Evolutionary conservation across 192 early-diverging fungal species (phyloP), one percentile per base, ranked within the genome.

Genomic region (Geranomyces variabilis): DNA sequence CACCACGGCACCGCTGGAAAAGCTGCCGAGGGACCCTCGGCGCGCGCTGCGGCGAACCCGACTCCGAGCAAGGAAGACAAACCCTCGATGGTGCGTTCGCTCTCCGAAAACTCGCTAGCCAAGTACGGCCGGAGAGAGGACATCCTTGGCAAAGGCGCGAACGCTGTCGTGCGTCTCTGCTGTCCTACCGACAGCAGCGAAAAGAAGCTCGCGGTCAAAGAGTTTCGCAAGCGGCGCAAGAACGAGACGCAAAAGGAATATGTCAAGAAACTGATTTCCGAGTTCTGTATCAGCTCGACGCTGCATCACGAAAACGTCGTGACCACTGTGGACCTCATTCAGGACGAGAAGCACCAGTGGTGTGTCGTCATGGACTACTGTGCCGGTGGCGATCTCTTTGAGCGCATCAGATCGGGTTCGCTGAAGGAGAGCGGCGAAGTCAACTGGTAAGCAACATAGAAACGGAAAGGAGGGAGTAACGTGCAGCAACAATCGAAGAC

Each of bases 211-310:
- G 93, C 96, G 28, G 90, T 97, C 76, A 98, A 98, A 81, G 93
- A 97, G 69, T 98, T 97, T 83, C 84, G 93, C 60, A 93, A 92
- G 72, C 87, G 91, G 48, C 80, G 86, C 31, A 92, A 91, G 70
- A 86, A 90, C 69, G 95, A 97, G 84, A 83, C 88, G 8, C 79
- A 96, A 85, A 93, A 93, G 77, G 93, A 95, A 51, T 97, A 96
- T 79, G 83, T 96, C 78, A 97, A 97, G 80, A 97, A 96, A 81
- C 83, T 98, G 69, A 91, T 89, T 26, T 87, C 89, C 76, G 96
- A 98, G 81, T 99, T 95, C 76, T 96, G 95, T 81, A 97, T 99
- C 66, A 90, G 89, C 47, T 96, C 94, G 6, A 90, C 91, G 36
- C 83, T 98, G 58, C 86, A 94, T 55, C 94, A 97, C 81, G 83